Percentiles rank a stretch among this genome's conserved stretches.
Conservation (phyloP, 306 rosid species). For the Malus sieversii region DNA sequence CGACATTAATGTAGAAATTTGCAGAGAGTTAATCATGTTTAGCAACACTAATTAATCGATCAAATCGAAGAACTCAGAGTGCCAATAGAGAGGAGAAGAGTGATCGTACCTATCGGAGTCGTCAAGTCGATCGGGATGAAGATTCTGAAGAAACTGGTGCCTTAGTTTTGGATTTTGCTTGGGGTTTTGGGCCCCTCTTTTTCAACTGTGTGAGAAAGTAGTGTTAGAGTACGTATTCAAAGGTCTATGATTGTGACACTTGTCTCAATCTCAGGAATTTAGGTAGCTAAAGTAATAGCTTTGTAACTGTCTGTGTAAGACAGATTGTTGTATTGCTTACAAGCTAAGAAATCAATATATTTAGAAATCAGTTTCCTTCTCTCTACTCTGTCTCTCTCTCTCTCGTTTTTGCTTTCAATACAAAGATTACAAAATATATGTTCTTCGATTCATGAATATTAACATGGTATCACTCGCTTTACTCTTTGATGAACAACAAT, state of each 20-base stretch:
- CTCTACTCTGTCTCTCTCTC: too few relatives aligned
- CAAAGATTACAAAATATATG: too few relatives aligned
- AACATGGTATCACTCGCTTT: too few relatives aligned
- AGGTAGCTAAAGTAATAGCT: not conserved
- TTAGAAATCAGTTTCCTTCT: too few relatives aligned
- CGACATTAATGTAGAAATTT: not conserved
- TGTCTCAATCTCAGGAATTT: not conserved
- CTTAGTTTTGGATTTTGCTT: not conserved
- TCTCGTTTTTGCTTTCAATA: too few relatives aligned
- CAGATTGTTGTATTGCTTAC: too few relatives aligned
- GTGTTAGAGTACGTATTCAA: too few relatives aligned
- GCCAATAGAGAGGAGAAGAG: not conserved
- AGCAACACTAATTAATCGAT: not conserved
- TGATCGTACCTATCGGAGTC: not conserved
- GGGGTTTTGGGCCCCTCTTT: not conserved
- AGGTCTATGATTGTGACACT: too few relatives aligned
- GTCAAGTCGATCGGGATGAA: not conserved
- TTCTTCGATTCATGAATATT: too few relatives aligned
- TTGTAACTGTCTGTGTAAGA: too few relatives aligned
- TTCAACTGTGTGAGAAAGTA: not conserved
- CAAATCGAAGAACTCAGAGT: not conserved
- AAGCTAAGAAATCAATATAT: too few relatives aligned
- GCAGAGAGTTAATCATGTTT: not conserved
- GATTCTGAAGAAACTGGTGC: not conserved
- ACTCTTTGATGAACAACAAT: too few relatives aligned